Evolutionary conservation across 495 filamentous ascomycete genomes (phyloP).

Genomic region (Xylaria acuta): DNA sequence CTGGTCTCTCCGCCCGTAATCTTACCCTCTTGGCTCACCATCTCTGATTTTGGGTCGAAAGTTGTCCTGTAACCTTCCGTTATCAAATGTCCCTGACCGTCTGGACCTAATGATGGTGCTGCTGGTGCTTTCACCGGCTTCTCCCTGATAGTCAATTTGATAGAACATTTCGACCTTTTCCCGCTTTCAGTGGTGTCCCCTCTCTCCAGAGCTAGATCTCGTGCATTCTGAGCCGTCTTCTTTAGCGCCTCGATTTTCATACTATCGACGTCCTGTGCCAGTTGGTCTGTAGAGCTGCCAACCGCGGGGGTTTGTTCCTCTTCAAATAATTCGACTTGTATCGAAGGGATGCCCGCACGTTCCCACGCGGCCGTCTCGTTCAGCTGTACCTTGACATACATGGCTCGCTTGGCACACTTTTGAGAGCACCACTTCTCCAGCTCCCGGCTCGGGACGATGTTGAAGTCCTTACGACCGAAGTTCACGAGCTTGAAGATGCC

Average conservation of each 20-base stretch:
- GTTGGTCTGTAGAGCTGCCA: conserved; percentile 18
- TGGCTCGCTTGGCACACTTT: conserved; percentile 74
- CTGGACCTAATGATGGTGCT: conserved; percentile 43
- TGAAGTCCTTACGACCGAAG: conserved; percentile 57
- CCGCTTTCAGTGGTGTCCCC: conserved; percentile 45
- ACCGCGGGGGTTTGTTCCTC: conserved; percentile 42
- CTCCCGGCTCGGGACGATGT: conserved; percentile 64
- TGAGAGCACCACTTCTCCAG: conserved; percentile 89
- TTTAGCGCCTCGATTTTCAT: conserved; percentile 48
- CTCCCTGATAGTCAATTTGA: conserved; percentile 57
- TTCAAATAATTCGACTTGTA: conserved; percentile 62
- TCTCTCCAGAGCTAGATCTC: conserved; percentile 60
- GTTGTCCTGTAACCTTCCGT: conserved; percentile 57
- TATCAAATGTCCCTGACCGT: conserved; percentile 47
- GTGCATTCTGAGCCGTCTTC: conserved; percentile 42
- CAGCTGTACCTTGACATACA: conserved; percentile 88
- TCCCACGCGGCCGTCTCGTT: conserved; percentile 79
- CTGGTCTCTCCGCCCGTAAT: not conserved
- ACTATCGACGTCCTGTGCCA: conserved; percentile 44
- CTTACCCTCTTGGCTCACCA: not conserved
- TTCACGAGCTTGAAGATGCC: conserved; percentile 57
- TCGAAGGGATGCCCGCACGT: conserved; percentile 56
- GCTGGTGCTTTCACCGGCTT: conserved; percentile 43
- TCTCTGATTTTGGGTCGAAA: conserved; percentile 32
- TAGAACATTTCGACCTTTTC: conserved; percentile 27